Percentiles rank a stretch among this genome's conserved stretches.
These are phyloP conservation scores for Heliocybe sulcata DNA, from an alignment of 1,284 basidiomycete genomes.

Conservation along the genomic window DNA sequence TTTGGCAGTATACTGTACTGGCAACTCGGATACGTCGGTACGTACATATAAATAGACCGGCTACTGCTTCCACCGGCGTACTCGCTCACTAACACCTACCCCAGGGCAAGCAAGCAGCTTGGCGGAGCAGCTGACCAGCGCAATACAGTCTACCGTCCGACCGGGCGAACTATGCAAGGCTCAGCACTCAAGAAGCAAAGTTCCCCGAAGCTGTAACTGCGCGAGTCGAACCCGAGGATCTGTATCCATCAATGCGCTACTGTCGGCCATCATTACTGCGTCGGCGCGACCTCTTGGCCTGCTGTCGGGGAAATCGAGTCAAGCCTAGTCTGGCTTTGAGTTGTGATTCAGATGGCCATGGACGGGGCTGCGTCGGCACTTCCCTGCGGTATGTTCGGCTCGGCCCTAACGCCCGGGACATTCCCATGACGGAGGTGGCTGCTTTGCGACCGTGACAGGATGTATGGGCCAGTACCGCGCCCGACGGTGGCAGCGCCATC, in stretches of 20 bases:
- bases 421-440: background rate
- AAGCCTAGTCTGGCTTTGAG: no score
- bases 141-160: background rate
- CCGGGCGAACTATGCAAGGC: background rate
- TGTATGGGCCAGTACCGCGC: background rate
- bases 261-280: no score
- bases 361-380: background rate
- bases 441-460: background rate
- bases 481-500: no score
- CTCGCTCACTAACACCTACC: background rate
- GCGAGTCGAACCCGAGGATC: background rate
- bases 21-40: background rate
- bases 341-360: background rate
- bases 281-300: background rate
- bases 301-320: background rate
- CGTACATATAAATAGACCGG: background rate
- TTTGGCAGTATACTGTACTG: background rate
- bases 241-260: background rate
- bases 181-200: background rate
- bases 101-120: background rate
- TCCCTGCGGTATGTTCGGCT: background rate
- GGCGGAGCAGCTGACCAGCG: constrained; percentile 1
- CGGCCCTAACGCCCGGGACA: background rate
- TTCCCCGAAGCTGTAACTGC: background rate
- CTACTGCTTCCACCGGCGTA: background rate